These are phyloP conservation scores for Elaeis guineensis DNA, from an alignment of 176 grass and related monocot species.

Conservation along the genomic window DNA sequence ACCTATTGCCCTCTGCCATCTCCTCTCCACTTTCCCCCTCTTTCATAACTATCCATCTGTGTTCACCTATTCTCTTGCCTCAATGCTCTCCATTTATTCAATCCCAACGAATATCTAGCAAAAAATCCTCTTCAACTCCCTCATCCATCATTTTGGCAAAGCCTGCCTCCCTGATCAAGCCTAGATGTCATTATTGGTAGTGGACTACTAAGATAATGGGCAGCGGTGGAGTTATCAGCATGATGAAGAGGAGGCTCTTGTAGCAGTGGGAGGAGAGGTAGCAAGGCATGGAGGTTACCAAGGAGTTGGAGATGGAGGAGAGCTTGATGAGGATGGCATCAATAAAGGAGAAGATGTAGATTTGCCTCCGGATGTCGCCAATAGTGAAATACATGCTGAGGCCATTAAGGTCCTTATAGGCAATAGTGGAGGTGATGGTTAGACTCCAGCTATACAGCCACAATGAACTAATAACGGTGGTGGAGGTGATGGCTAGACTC, in stretches of 20 bases:
- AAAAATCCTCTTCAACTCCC: no score
- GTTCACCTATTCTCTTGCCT: no score
- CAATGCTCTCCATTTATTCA: no score
- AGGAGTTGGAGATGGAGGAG: no score
- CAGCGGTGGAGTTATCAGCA: constrained; percentile 12
- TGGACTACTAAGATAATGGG: constrained; percentile 42
- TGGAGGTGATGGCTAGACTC: constrained; percentile 34
- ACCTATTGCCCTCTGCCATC: no score
- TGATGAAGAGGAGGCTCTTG: constrained; percentile 74
- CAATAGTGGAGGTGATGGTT: constrained; percentile 33
- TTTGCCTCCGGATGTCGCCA: constrained; percentile 52
- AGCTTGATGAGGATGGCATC: no score
- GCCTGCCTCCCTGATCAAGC: background rate
- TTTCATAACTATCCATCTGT: no score
- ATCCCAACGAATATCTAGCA: no score
- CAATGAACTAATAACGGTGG: constrained; percentile 34
- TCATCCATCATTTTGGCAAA: no score
- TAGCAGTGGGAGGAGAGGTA: constrained; percentile 36
- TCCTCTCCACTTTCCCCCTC: no score
- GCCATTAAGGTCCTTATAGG: background rate
- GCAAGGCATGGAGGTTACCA: no score
- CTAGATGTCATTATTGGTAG: constrained; percentile 63
- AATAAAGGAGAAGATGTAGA: constrained; percentile 70
- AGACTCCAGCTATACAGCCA: constrained; percentile 39
- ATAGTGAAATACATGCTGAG: constrained; percentile 77